phyloP scores from a whole-genome alignment of 805 yeast species.

The Metschnikowia picachoensis region DNA sequence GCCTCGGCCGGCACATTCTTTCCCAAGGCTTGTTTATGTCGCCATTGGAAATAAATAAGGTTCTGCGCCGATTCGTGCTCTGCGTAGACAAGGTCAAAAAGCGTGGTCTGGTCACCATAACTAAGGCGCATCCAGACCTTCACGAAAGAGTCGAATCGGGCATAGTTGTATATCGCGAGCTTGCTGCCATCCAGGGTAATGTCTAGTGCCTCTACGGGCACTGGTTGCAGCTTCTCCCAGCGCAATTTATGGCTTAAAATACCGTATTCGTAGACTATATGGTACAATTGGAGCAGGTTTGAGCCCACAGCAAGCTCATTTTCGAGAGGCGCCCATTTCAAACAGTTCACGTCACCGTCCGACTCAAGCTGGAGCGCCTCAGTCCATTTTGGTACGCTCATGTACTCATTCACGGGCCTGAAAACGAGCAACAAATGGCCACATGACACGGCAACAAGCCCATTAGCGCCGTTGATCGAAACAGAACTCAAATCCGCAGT shows the following conservation, averaged over 20 bases:
- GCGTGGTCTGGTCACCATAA: constrained; percentile 53
- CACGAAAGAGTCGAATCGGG: constrained; percentile 59
- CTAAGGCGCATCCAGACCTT: constrained; percentile 77
- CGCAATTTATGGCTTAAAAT: constrained; percentile 27
- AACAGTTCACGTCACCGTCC: constrained; percentile 20
- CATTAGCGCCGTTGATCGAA: constrained; percentile 58
- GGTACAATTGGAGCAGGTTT: constrained; percentile 49
- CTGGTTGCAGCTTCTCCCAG: constrained; percentile 55
- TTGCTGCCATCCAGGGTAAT: constrained; percentile 67
- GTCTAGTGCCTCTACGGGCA: constrained; percentile 52
- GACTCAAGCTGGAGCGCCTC: constrained; percentile 22
- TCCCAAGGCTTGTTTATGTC: constrained; percentile 22
- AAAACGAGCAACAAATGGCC: constrained; percentile 44
- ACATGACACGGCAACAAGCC: constrained; percentile 53
- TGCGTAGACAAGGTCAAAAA: constrained; percentile 67
- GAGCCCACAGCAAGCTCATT: constrained; percentile 65
- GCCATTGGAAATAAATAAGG: constrained; percentile 46
- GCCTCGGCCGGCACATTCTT: constrained; percentile 21
- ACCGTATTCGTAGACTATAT: constrained; percentile 46
- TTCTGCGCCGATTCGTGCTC: constrained; percentile 51
- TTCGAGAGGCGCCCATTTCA: constrained; percentile 52
- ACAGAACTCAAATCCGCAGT: constrained; percentile 64
- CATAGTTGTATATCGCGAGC: constrained; percentile 54
- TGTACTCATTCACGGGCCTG: constrained; percentile 54
- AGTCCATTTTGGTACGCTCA: constrained; percentile 45